Base-by-base conservation (phyloP, 2,329 filamentous ascomycete genomes). In the Claviceps purpurea region DNA sequence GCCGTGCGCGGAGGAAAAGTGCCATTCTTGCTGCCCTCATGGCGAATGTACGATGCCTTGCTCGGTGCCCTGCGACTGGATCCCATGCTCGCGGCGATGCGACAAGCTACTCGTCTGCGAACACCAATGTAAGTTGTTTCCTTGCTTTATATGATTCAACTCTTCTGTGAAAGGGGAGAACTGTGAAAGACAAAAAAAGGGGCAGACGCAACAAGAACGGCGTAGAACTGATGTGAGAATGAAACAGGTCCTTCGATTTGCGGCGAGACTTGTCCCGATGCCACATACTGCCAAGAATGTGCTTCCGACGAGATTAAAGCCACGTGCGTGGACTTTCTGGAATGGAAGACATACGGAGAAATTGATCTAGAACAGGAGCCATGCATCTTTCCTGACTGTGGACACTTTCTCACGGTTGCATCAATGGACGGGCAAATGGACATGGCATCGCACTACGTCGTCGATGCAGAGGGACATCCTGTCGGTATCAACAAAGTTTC, bases 11-110 rank as follows among this genome's bases (percentile, higher is more conserved):
- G 75, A 80, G 55, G 63, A 65, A 20, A 56, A 61, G 1, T 86
- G 82, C 56, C 63, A 70, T 0, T 83, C 76, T 37, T 59, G 58
- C 3, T 85, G 81, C 55, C 69, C 70, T 7, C 82, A 86, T 57
- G 60, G 65, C 39, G 66, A 57, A 2, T 77, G 73, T 50, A 64
- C 63, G 0, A 71, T 80, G 70, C 78, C 78, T 3, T 87, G 84
- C 55, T 80, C 81, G 0, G 83, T 77, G 0, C 83, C 84, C 0
- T 89, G 84, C 60, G 70, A 85, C 56, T 75, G 79, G 65, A 60
- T 86, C 0, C 85, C 84, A 1, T 89, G 84, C 61, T 76, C 75
- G 1, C 63, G 72, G 57, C 70, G 83, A 8, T 89, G 84, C 59
- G 59, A 67, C 3, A 68, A 75, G 30, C 16, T 53, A 0, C 62